A percentile compares a stretch with the other conserved stretches of the same genome.
These are phyloP conservation scores for Clarireedia sp. DNA, from an alignment of 2,329 filamentous ascomycete genomes.

Conservation along the genomic window DNA sequence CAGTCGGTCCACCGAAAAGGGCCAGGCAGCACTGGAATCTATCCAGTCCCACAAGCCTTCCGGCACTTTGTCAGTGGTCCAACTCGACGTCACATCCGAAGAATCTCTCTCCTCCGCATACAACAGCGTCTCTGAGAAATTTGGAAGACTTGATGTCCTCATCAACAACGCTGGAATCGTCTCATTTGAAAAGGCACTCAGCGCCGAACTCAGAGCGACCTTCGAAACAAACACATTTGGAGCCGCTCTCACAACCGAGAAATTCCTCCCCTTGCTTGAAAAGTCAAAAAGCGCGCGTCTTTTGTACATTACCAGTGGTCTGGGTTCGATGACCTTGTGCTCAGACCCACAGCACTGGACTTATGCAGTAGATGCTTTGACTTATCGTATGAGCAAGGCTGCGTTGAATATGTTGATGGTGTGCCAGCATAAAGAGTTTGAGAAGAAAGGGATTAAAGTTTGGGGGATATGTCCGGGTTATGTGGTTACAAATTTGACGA, in stretches of 20 bases:
- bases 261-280: slow-evolving; percentile 10
- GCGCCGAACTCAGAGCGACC: background rate
- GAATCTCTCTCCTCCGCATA: slow-evolving; percentile 27
- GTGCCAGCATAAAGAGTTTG: slow-evolving; percentile 7
- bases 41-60: slow-evolving; percentile 27
- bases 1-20: slow-evolving; percentile 18
- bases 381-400: slow-evolving; percentile 19
- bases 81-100: slow-evolving; percentile 29
- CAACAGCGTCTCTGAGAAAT: slow-evolving; percentile 20
- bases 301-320: background rate
- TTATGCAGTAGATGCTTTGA: background rate
- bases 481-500: slow-evolving; percentile 29
- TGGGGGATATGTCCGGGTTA: slow-evolving; percentile 30
- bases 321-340: background rate
- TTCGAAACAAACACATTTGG: slow-evolving; percentile 13
- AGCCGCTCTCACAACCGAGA: background rate
- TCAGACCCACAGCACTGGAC: background rate
- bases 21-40: slow-evolving; percentile 10
- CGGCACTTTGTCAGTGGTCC: slow-evolving; percentile 19
- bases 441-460: slow-evolving; percentile 18
- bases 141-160: slow-evolving; percentile 29
- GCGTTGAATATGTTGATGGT: slow-evolving; percentile 22
- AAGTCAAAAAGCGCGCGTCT: slow-evolving; percentile 1
- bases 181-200: background rate
- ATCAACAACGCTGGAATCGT: slow-evolving; percentile 30